Conservation (phyloP, 352 stramenopile species). For the Phytophthora europaea region DNA sequence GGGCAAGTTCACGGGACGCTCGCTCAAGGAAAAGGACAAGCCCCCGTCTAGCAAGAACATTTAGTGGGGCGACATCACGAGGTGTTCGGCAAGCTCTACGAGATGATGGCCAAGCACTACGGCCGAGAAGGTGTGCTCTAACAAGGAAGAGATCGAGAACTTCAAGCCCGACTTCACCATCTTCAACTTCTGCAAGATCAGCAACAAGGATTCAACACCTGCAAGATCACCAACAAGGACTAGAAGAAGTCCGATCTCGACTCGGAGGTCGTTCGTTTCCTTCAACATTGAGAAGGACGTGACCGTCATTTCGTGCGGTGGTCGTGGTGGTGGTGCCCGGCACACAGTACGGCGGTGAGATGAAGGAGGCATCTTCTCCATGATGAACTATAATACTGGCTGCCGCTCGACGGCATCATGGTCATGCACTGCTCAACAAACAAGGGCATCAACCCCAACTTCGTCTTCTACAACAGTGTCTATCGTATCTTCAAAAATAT, state of each 20-base stretch:
- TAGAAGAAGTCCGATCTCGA: slow-evolving; percentile 96
- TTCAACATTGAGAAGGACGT: slow-evolving; percentile 98
- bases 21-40: too few relatives aligned
- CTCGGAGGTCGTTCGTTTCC: slow-evolving; percentile 96
- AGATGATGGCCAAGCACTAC: neutral
- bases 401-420: slow-evolving; percentile 96
- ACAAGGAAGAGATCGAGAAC: slow-evolving; percentile 87
- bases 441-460: slow-evolving; percentile 89
- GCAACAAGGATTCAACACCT: too few relatives aligned
- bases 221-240: slow-evolving; percentile 92
- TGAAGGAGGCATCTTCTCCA: slow-evolving; percentile 99
- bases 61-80: too few relatives aligned
- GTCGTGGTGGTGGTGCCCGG: slow-evolving; percentile 54
- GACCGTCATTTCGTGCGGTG: slow-evolving; percentile 81
- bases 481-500: neutral
- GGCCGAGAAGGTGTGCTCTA: slow-evolving; percentile 95
- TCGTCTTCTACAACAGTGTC: neutral
- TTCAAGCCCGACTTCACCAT: slow-evolving; percentile 99
- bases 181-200: slow-evolving; percentile 95
- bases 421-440: slow-evolving; percentile 99
- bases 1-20: too few relatives aligned
- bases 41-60: too few relatives aligned
- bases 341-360: slow-evolving; percentile 98
- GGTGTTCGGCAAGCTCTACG: too few relatives aligned
- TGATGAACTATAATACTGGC: slow-evolving; percentile 99